Base-by-base conservation (phyloP, 371 early-diverging fungal species). In the Mortierella sp. region DNA sequence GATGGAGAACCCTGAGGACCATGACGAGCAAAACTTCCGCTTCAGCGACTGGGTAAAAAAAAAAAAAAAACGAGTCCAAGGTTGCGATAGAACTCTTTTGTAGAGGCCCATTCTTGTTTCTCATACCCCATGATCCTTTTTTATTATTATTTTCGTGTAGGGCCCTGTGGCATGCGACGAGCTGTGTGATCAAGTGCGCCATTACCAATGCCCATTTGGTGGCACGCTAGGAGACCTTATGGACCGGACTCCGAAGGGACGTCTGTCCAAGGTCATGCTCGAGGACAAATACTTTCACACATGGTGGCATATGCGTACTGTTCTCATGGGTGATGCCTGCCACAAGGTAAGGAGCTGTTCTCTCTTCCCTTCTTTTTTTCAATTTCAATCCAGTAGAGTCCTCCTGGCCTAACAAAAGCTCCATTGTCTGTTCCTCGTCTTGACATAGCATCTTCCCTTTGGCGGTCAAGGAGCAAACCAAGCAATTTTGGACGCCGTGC, bases 41-140 rank as follows among this genome's bases (percentile, higher is more conserved):
- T 70, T 70, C 19, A 57, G 50, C 19, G 72, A 70, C 57, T 72
- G 66, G 72, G 72, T 62, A 66, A 55, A n/a, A n/a, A n/a, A n/a
- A n/a, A n/a, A n/a, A n/a, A n/a, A n/a, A n/a, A n/a, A n/a, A n/a
- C n/a, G n/a, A n/a, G n/a, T n/a, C n/a, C n/a, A n/a, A n/a, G n/a
- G n/a, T n/a, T n/a, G n/a, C n/a, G n/a, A n/a, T n/a, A n/a, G n/a
- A n/a, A n/a, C n/a, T n/a, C n/a, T n/a, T n/a, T n/a, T n/a, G n/a
- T n/a, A n/a, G n/a, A n/a, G n/a, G n/a, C n/a, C n/a, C n/a, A n/a
- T n/a, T n/a, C n/a, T n/a, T n/a, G n/a, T n/a, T n/a, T n/a, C n/a
- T n/a, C n/a, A n/a, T n/a, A n/a, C n/a, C n/a, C n/a, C n/a, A n/a
- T n/a, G n/a, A n/a, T n/a, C n/a, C n/a, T n/a, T n/a, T n/a, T n/a